Evolutionary conservation across 148 eudicot species (phyloP).

Genomic region (Euryodendron excelsum): DNA sequence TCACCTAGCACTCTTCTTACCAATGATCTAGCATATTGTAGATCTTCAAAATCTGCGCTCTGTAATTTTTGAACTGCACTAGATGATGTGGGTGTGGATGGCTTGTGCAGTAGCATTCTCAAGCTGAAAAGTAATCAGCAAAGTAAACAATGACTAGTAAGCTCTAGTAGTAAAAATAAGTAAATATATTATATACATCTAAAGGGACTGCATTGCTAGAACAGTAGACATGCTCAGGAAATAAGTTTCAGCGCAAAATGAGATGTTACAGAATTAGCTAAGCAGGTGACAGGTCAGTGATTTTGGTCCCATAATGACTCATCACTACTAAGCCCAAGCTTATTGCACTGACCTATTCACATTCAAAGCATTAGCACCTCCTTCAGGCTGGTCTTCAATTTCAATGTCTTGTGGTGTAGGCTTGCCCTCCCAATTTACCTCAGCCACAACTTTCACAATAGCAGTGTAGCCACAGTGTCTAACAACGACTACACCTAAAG

Average conservation of each 20-base stretch:
- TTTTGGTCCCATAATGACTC: constrained; percentile 12
- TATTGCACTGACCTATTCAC: constrained; percentile 66
- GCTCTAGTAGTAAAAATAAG: background rate
- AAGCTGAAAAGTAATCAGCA: constrained; percentile 47
- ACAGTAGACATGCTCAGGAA: background rate
- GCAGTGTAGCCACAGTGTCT: constrained; percentile 89
- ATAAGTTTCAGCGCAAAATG: too few relatives aligned
- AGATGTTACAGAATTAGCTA: too few relatives aligned
- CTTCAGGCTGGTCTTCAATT: constrained; percentile 87
- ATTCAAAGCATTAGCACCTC: constrained; percentile 92
- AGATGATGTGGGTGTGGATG: constrained; percentile 49
- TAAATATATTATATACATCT: background rate
- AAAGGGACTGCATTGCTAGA: background rate
- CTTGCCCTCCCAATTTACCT: constrained; percentile 57
- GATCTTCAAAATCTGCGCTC: constrained; percentile 52
- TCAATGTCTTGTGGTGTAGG: constrained; percentile 68
- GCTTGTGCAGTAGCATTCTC: constrained; percentile 79
- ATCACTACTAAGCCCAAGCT: background rate
- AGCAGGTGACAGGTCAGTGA: background rate
- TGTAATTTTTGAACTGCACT: constrained; percentile 49
- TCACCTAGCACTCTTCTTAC: constrained; percentile 58
- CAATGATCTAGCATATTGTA: constrained; percentile 39
- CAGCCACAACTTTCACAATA: constrained; percentile 64
- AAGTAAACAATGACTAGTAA: constrained; percentile 7
- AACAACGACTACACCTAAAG: constrained; percentile 80